Evolutionary conservation across 768 basidiomycete species (phyloP), one percentile per base, ranked within the genome.

Genomic region (Rickenella mellea): DNA sequence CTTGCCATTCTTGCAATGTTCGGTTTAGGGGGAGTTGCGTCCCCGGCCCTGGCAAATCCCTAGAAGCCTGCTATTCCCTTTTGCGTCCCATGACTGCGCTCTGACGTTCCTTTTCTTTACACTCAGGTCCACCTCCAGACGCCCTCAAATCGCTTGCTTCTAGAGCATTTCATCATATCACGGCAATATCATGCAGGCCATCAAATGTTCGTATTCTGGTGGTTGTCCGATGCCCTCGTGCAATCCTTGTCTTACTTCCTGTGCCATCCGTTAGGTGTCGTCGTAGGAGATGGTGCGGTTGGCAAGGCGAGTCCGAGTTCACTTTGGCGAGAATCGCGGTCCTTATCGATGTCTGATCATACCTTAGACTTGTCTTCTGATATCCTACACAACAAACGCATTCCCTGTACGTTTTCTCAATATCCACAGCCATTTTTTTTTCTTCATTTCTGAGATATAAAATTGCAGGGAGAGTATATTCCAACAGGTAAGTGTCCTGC

Each of bases 371-470:
- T 99, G 96, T 66, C 80, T 99, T 46, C 76, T 99, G 56, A 99
- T 99, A 60, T 98, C 94, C 40, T 99, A 99, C 70, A 99, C 96
- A 52, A 99, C 96, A 51, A 93, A 94, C 68, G 89, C 93, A 30
- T 94, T 93, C 64, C 90, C 90, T 46, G 87, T 90, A 66, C 63
- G 86, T 69, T 26, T 48, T 20, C 32, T 41, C 43, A 21, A 29
- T 45, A 31, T n/a, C n/a, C n/a, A n/a, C n/a, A n/a, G n/a, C n/a
- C n/a, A n/a, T 42, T 44, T 39, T 36, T 36, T 19, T 36, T 8
- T 36, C 3, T 17, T 4, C 10, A 3, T 17, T 43, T 25, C 53
- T 48, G 55, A 53, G 32, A 51, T 51, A 41, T 36, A 42, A 42
- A 39, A 26, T 44, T 47, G 32, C 54, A 93, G 88, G 91, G 91